Base-by-base conservation (phyloP, 352 stramenopile genomes). In the Phytopythium helicoides region DNA sequence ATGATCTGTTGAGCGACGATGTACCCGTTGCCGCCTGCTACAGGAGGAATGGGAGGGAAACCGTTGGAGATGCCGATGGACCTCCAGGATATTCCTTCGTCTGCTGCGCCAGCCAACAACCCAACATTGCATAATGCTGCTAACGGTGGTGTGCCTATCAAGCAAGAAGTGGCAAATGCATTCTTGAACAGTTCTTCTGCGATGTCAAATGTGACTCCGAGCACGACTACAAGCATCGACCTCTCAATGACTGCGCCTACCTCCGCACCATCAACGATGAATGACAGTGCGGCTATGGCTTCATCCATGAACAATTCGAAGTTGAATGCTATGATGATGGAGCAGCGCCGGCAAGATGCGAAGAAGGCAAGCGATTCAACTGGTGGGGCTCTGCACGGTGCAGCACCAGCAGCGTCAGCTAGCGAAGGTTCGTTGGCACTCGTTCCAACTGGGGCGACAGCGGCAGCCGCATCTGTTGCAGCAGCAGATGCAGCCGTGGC, bases 261-360 rank as follows among this genome's bases (percentile, higher is more conserved):
- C 14, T 37, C 44, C 25, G 19, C 26, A n/a, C 21, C n/a, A 10
- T 21, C 68, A 19, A 66, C 57, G n/a, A 39, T 64, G 22, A 47
- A 68, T 37, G 75, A 78, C 50, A 35, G 53, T n/a, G 41, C 58
- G 4, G 70, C 85, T 7, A 88, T 89, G 50, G 76, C 81, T 6
- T 56, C 83, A 23, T 89, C 81, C 25, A 89, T 89, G 81, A 87
- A 92, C 62, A 92, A 92, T 66, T 87, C 81, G 6, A 92, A 89
- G 67, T 22, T 92, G 65, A 89, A 92, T 47, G 81, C 81, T 2
- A 92, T 92, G 81, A 89, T 92, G 78, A 81, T 83, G 56, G 79
- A 92, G 50, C 75, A 92, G 66, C 68, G 71, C 26, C 72, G 76
- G 19, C 87, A 89, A 74, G 81, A 89, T 60, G 69, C 76, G 22